Evolutionary conservation across 2,329 filamentous ascomycete genomes (phyloP).

Genomic region (Fusarium xylarioides): DNA sequence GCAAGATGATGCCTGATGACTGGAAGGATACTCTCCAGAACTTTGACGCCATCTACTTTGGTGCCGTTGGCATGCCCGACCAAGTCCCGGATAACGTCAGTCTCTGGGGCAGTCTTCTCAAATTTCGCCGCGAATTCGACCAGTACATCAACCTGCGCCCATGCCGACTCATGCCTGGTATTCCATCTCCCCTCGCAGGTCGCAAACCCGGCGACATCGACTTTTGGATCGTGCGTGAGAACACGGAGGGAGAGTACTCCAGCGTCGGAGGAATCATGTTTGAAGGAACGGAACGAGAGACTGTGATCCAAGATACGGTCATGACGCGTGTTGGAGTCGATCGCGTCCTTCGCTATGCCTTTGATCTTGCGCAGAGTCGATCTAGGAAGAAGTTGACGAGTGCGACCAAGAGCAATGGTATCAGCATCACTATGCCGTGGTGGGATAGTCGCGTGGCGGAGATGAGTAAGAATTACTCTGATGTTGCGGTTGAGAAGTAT

Average conservation of each 20-base stretch:
- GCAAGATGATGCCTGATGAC: conserved; percentile 54
- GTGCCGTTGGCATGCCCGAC: conserved; percentile 67
- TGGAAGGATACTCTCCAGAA: conserved; percentile 63
- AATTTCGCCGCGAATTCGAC: conserved; percentile 72
- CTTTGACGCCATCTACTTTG: conserved; percentile 74
- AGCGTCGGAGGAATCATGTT: conserved; percentile 72
- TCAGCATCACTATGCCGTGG: conserved; percentile 73
- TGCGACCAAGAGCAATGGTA: conserved; percentile 74
- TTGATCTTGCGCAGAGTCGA: conserved; percentile 67
- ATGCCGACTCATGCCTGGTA: conserved; percentile 68
- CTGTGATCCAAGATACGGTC: conserved; percentile 68
- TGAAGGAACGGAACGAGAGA: conserved; percentile 66
- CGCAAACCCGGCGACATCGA: conserved; percentile 67
- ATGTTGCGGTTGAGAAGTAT: conserved; percentile 71
- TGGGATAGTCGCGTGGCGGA: conserved; percentile 70
- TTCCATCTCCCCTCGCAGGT: conserved; percentile 63
- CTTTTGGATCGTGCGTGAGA: conserved; percentile 74
- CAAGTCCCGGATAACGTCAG: conserved; percentile 72
- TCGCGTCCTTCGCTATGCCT: conserved; percentile 70
- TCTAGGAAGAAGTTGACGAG: conserved; percentile 69
- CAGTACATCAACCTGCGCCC: conserved; percentile 76
- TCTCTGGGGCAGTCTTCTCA: conserved; percentile 72
- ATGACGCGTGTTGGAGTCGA: conserved; percentile 71
- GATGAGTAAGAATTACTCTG: conserved; percentile 64
- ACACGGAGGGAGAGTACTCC: conserved; percentile 74